phyloP scores from a whole-genome alignment of 2,329 filamentous ascomycete genomes.

The Whalleya microplaca region DNA sequence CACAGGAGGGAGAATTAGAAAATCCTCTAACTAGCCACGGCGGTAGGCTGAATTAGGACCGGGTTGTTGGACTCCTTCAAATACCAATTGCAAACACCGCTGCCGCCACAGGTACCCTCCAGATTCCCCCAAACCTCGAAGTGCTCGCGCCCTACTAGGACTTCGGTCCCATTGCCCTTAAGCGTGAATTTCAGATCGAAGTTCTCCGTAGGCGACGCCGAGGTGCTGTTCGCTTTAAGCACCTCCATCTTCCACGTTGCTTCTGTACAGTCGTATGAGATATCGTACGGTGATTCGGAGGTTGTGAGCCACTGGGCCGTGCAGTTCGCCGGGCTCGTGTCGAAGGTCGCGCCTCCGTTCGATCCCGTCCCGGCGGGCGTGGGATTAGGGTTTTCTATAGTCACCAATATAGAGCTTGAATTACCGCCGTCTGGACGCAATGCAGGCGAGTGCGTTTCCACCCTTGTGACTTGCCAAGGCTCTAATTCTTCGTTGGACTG shows the following conservation, averaged over 20 bases:
- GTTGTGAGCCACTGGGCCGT: constrained; percentile 27
- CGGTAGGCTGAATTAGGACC: constrained; percentile 10
- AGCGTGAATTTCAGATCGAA: constrained; percentile 31
- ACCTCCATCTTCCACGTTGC: constrained; percentile 35
- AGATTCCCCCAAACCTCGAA: constrained; percentile 29
- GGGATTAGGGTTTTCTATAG: constrained; percentile 34
- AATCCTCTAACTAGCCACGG: constrained; percentile 6
- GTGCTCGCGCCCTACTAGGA: constrained; percentile 26
- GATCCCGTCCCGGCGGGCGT: constrained; percentile 20
- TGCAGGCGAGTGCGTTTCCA: constrained; percentile 31
- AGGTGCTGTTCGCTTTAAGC: constrained; percentile 12
- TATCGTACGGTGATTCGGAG: constrained; percentile 19
- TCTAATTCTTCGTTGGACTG: constrained; percentile 4
- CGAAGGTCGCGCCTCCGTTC: constrained; percentile 18
- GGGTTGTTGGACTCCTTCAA: constrained; percentile 10
- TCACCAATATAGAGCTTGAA: constrained; percentile 24
- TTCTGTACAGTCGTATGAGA: constrained; percentile 22
- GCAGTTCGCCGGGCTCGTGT: constrained; percentile 30
- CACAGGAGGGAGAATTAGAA: background rate
- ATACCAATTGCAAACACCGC: constrained; percentile 23
- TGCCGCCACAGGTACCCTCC: constrained; percentile 25
- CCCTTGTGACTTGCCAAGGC: constrained; percentile 32
- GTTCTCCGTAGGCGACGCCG: constrained; percentile 21
- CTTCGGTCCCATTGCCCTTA: constrained; percentile 23
- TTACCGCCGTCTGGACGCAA: constrained; percentile 27